Evolutionary conservation across 2,329 filamentous ascomycete species (phyloP).

Genomic region (Pyrenophora graminea): DNA sequence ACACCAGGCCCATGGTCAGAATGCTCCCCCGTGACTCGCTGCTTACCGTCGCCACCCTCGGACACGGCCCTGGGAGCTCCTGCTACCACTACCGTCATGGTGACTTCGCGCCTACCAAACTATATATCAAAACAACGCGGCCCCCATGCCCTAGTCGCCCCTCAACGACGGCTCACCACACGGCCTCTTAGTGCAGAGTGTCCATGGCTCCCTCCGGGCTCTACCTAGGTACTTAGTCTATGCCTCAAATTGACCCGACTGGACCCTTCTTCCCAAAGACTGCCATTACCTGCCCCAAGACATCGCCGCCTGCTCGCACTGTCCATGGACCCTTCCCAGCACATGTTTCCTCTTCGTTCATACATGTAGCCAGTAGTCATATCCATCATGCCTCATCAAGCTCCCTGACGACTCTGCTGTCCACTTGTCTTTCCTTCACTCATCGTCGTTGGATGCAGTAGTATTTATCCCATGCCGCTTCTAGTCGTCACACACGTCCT

Average conservation of each 20-base stretch:
- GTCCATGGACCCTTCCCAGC: constrained; percentile 30
- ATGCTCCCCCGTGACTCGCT: not conserved
- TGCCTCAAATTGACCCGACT: constrained; percentile 21
- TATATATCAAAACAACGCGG: constrained; percentile 10
- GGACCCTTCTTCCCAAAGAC: constrained; percentile 25
- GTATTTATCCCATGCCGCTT: constrained; percentile 47
- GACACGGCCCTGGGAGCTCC: not conserved
- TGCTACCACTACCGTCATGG: constrained; percentile 12
- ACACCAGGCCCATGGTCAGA: too few species aligned
- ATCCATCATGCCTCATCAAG: constrained; percentile 14
- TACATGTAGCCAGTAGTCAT: constrained; percentile 9
- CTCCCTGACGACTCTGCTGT: constrained; percentile 17
- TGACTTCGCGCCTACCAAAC: constrained; percentile 15
- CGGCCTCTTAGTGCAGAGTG: constrained; percentile 1
- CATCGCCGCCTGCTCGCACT: constrained; percentile 10
- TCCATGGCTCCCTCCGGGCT: constrained; percentile 9
- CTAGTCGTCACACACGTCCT: constrained; percentile 24
- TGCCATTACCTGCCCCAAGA: constrained; percentile 5
- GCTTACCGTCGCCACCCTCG: not conserved
- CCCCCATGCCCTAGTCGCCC: constrained; percentile 5
- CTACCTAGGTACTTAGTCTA: constrained; percentile 2
- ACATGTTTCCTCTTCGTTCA: constrained; percentile 16
- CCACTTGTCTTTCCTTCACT: constrained; percentile 34
- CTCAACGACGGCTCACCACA: constrained; percentile 7
- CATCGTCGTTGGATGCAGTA: constrained; percentile 36